phyloP scores from a whole-genome alignment of 306 rosid genomes.

The Sesbania bispinosa region DNA sequence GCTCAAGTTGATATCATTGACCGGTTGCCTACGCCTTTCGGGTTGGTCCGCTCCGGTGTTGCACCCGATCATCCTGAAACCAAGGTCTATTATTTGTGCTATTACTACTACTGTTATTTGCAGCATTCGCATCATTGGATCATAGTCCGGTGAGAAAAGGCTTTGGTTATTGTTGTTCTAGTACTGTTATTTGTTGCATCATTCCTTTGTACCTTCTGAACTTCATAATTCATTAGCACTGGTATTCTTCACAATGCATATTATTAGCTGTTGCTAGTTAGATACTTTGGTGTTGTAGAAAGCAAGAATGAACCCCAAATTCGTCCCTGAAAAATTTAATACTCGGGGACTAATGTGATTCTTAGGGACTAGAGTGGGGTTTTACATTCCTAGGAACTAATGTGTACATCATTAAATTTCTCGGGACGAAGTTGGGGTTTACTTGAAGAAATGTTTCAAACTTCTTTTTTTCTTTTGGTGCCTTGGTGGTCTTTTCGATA shows the following conservation, averaged over 20 bases:
- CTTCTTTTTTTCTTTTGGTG: neutral
- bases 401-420: neutral
- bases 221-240: neutral
- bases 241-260: neutral
- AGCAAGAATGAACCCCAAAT: neutral
- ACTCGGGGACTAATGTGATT: no score
- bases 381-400: neutral
- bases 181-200: neutral
- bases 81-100: constrained; percentile 42
- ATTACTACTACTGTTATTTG: neutral
- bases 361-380: neutral
- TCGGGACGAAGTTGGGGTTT: neutral
- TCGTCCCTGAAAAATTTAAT: neutral
- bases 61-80: constrained; percentile 99
- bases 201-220: neutral
- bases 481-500: neutral
- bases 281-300: neutral
- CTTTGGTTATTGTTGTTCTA: no score
- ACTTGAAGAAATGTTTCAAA: neutral
- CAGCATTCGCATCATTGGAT: no score
- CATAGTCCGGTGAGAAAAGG: no score
- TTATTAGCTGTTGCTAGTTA: neutral
- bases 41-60: constrained; percentile 85
- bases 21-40: constrained; percentile 85
- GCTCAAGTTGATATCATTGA: constrained; percentile 82